Evolutionary conservation across 2,329 filamentous ascomycete genomes (phyloP), one percentile per base, ranked within the genome.

Genomic region (Cercospora canescens): DNA sequence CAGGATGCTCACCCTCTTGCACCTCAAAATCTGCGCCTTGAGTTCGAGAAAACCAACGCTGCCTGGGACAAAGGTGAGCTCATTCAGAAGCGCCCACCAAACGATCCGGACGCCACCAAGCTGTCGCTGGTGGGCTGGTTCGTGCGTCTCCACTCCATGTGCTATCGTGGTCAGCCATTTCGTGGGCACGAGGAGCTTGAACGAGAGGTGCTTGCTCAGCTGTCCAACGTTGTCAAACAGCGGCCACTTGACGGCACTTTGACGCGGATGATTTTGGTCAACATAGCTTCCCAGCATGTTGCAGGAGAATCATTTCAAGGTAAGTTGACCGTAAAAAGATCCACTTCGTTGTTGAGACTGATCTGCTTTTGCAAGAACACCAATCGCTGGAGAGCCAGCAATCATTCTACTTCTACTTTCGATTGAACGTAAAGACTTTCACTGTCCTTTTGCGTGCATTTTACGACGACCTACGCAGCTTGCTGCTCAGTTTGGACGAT

Each of bases 191-290:
- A 90, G 62, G 93, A 96, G 76, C 82, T 97, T 30, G 94, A 97
- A 78, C 88, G 88, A 65, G 93, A 97, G 76, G 91, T 98, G 12
- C 83, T 97, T 67, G 89, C 90, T 72, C 90, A 93, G 58, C 81
- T 97, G 39, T 86, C 89, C 56, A 86, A 91, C 70, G 87, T 92
- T 32, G 82, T 95, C 30, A 93, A 91, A 75, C 87, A 89, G 67
- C 85, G 88, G 9, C 85, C 86, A 1, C 83, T 90, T 57, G 86
- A 89, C 52, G 84, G 84, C 12, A 85, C 87, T 12, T 78, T 97
- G 30, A 86, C 91, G 68, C 95, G 93, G 76, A 90, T 97, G 78
- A 87, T 92, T 6, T 82, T 97, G 52, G 88, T 94, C 71, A 98
- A 96, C 73, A 91, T 98, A 68, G 89, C 92, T 6, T 92, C 94